A percentile compares a stretch with the other conserved stretches of the same genome.
These are phyloP conservation scores for Fulvia fulva DNA, from an alignment of 2,329 filamentous ascomycete species.

Conservation along the genomic window DNA sequence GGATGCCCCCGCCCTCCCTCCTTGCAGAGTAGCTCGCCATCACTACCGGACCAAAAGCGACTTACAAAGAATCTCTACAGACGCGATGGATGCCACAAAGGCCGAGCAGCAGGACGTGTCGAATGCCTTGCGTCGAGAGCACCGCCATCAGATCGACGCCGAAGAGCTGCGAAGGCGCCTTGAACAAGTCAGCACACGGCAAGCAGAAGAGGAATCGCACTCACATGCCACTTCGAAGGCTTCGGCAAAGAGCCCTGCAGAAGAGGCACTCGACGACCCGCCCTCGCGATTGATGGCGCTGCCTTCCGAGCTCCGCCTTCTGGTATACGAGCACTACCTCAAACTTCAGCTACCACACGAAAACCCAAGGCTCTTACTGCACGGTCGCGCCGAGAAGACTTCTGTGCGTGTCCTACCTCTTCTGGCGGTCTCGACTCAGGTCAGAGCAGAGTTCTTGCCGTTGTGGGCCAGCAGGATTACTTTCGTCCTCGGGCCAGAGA, in stretches of 20 bases:
- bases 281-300: background rate
- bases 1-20: background rate
- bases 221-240: too few relatives aligned
- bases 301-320: background rate
- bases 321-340: background rate
- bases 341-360: background rate
- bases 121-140: background rate
- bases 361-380: background rate
- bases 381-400: background rate
- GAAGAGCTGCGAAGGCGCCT: background rate
- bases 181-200: background rate
- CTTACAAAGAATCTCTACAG: background rate
- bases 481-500: background rate
- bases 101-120: background rate
- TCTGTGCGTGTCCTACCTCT: background rate
- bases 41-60: background rate
- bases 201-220: background rate
- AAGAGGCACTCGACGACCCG: too few relatives aligned
- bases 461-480: background rate
- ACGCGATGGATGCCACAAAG: background rate
- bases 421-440: background rate
- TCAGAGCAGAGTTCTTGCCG: background rate
- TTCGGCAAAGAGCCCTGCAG: too few relatives aligned
- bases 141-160: background rate
- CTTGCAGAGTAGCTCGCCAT: background rate